phyloP scores from a whole-genome alignment of 495 filamentous ascomycete species.

The Thermochaetoides thermophila region DNA sequence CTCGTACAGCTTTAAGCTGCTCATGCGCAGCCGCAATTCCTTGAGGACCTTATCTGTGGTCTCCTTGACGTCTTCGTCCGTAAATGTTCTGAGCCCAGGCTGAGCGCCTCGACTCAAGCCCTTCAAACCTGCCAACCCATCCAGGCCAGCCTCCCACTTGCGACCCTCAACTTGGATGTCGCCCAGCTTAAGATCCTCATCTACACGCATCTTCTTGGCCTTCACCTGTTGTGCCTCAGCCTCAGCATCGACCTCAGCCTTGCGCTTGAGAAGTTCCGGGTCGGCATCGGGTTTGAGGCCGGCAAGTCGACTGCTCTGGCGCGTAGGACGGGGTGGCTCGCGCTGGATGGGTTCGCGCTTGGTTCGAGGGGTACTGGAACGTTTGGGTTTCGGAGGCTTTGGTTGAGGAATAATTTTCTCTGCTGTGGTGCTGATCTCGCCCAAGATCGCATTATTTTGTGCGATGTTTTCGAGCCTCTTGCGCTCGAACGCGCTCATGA shows the following conservation, averaged over 20 bases:
- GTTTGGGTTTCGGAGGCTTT: conserved; percentile 14
- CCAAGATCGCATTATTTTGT: conserved; percentile 37
- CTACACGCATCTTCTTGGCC: conserved; percentile 56
- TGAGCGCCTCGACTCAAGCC: conserved; percentile 45
- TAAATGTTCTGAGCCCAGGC: conserved; percentile 70
- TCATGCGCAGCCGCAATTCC: conserved; percentile 67
- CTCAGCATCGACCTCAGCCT: conserved; percentile 58
- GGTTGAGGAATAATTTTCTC: conserved; percentile 21
- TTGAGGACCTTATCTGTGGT: conserved; percentile 67
- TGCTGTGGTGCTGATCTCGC: conserved; percentile 22
- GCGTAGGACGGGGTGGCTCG: conserved; percentile 22
- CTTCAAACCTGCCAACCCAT: conserved; percentile 26
- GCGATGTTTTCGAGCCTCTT: conserved; percentile 41
- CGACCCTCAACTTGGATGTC: conserved; percentile 71
- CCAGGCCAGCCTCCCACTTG: conserved; percentile 35
- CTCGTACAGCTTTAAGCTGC: conserved; percentile 63
- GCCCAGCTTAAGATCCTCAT: conserved; percentile 54
- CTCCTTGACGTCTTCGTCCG: conserved; percentile 59
- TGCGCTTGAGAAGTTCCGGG: conserved; percentile 62
- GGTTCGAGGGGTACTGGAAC: conserved; percentile 10
- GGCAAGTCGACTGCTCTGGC: conserved; percentile 37
- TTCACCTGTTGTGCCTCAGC: conserved; percentile 44
- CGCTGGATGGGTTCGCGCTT: conserved; percentile 18
- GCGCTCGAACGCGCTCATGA: conserved; percentile 39
- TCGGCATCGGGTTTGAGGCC: conserved; percentile 31